Evolutionary conservation across 768 basidiomycete species (phyloP), one percentile per base, ranked within the genome.

Genomic region (Chalciporus chontae): DNA sequence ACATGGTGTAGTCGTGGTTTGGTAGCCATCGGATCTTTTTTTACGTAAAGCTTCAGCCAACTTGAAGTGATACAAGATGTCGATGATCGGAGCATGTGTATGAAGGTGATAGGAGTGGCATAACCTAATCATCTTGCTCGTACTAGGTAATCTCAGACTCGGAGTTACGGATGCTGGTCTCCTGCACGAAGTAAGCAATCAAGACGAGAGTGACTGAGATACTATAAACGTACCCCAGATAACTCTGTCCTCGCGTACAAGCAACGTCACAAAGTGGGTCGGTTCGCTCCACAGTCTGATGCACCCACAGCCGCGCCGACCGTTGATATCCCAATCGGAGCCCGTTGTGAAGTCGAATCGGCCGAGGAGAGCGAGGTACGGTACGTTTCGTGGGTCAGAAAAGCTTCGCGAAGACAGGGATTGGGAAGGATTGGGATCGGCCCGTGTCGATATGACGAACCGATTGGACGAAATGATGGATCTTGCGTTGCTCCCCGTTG

Each of bases 391-490:
- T 93, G 23, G 95, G 95, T 0, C 66, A 72, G 31, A 91, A 94
- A 0, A 75, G 77, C 48, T 96, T 97, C 62, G 79, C 76, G 51
- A 79, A 73, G 13, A 63, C 68, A 4, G 81, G 85, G 0, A 68
- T 81, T 0, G 97, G 94, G n/a, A n/a, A n/a, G n/a, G 94, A 79
- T 97, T 1, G 95, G 95, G 0, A 75, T 31, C 9, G 29, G n/a
- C n/a, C n/a, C n/a, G n/a, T n/a, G n/a, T n/a, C n/a, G 13, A 37
- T 90, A 94, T 62, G 95, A 98, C 63, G 95, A 98, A 60, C 94
- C 95, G 3, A 76, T 91, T 19, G 95, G 95, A 10, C 97, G 94
- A 72, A 94, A 94, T 54, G 89, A 97, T 66, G 95, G 95, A 58
- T 85, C 84, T 93, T 94, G 64, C 71, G 93, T 83, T 8, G 21